These are phyloP conservation scores for Pilatotrama ljubarskyi DNA, from an alignment of 768 basidiomycete species.

Conservation along the genomic window DNA sequence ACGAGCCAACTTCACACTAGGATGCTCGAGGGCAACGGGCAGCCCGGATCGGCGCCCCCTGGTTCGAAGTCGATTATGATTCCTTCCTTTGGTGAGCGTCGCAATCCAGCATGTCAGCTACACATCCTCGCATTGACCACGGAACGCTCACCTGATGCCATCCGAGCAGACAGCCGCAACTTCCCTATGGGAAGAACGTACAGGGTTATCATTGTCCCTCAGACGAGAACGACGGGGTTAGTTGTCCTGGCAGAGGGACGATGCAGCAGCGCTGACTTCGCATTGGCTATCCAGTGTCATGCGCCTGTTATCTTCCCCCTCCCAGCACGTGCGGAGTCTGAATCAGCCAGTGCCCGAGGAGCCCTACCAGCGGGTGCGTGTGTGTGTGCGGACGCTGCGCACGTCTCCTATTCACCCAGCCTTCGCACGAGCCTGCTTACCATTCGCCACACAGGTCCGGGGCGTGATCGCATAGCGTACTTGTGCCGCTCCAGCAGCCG, in stretches of 20 bases:
- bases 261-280: conserved; percentile 11
- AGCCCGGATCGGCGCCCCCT: conserved; percentile 48
- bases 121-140: conserved; percentile 11
- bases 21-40: conserved; percentile 62
- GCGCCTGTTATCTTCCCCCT: conserved; percentile 42
- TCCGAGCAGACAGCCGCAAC: conserved; percentile 35
- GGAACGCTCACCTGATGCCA: conserved; percentile 11
- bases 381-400: background rate
- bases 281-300: conserved; percentile 35
- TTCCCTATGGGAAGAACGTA: conserved; percentile 46
- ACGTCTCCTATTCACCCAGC: background rate
- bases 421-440: conserved; percentile 10
- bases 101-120: background rate
- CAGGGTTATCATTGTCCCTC: conserved; percentile 45
- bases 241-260: conserved; percentile 18
- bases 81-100: conserved; percentile 57
- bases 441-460: conserved; percentile 20
- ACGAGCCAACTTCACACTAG: conserved; percentile 75
- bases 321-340: conserved; percentile 21
- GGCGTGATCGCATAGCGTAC: conserved; percentile 19
- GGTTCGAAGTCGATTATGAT: conserved; percentile 63
- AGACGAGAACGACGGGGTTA: conserved; percentile 43
- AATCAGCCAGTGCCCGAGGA: conserved; percentile 24
- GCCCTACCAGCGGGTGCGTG: conserved; percentile 31
- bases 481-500: background rate